Evolutionary conservation across 2,329 filamentous ascomycete species (phyloP), one percentile per base, ranked within the genome.

Genomic region (Acarospora socialis): DNA sequence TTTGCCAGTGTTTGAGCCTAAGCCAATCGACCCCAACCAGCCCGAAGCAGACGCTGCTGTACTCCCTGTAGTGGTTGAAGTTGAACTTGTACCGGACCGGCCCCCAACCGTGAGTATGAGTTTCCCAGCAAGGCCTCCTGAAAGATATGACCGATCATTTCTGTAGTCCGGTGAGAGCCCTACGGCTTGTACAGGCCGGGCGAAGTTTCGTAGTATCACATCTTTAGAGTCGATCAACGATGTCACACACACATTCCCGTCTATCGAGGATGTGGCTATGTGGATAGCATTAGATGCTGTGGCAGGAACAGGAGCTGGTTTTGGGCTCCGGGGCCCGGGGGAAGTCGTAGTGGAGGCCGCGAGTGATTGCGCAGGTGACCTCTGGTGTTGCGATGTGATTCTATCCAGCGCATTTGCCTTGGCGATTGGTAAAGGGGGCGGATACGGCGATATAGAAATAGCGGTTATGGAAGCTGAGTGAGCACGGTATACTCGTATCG

Each of bases 161-260:
- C 81, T 93, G 60, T 83, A 98, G 32, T 95, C 84, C 0, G 90
- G 90, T 0, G 90, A 95, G n/a, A 98, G 57, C 0, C 86, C 82
- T 2, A 98, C 83, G 4, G 84, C 76, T 49, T 94, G 84, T 3
- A 98, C 75, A 0, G 92, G 92, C 4, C 92, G 73, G 2, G 82
- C 83, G 59, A 95, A 98, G 52, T 94, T 94, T 17, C 90, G 77
- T 17, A 95, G 58, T 36, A 84, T 77, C 2, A 94, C 84, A 56
- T 98, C 90, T 47, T 84, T 92, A 21, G 78, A 60, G 48, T 98
- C 87, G 13, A 90, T 60, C 13, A 98, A 60, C 1, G 83, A 92
- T 36, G 84, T 77, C 1, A 98, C 73, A 46, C 90, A 95, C 9
- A 98, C 82, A 49, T 94, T 87, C 12, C 90, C 92, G 53, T 98